Percentiles rank a stretch among this genome's conserved stretches.
These are phyloP conservation scores for Helianthus annuus DNA, from an alignment of 129 eudicot genomes.

Conservation along the genomic window DNA sequence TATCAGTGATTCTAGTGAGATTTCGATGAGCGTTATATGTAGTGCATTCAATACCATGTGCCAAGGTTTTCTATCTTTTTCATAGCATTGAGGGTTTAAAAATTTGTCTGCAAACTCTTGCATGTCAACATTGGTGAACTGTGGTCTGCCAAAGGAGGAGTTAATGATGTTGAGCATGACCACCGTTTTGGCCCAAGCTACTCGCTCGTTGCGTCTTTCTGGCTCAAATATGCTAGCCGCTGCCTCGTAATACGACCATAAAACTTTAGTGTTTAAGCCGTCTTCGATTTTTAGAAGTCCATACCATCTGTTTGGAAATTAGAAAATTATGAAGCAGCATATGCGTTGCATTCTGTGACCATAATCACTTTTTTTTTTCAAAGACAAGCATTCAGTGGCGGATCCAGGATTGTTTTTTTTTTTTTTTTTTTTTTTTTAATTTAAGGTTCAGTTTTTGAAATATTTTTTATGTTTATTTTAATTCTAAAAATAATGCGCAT, in stretches of 20 bases:
- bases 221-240: conserved; percentile 21
- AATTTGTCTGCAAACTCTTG: neutral
- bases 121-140: neutral
- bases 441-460: too few relatives aligned
- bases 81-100: neutral
- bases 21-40: neutral
- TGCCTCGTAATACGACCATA: conserved; percentile 16
- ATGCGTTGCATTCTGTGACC: neutral
- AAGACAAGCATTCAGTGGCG: too few relatives aligned
- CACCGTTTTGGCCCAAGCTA: conserved; percentile 13
- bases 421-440: too few relatives aligned
- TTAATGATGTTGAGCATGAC: neutral
- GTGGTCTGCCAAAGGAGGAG: neutral
- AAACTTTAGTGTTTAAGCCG: neutral
- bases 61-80: conserved; percentile 11
- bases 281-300: conserved; percentile 6
- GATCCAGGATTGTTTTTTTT: too few relatives aligned
- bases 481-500: too few relatives aligned
- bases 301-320: conserved; percentile 19
- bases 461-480: too few relatives aligned
- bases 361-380: too few relatives aligned
- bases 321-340: neutral
- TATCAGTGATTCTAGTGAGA: neutral
- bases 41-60: neutral
- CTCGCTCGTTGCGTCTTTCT: conserved; percentile 22